These are phyloP conservation scores for Pseudocercospora pini-densiflorae DNA, from an alignment of 2,329 filamentous ascomycete genomes.

Conservation along the genomic window DNA sequence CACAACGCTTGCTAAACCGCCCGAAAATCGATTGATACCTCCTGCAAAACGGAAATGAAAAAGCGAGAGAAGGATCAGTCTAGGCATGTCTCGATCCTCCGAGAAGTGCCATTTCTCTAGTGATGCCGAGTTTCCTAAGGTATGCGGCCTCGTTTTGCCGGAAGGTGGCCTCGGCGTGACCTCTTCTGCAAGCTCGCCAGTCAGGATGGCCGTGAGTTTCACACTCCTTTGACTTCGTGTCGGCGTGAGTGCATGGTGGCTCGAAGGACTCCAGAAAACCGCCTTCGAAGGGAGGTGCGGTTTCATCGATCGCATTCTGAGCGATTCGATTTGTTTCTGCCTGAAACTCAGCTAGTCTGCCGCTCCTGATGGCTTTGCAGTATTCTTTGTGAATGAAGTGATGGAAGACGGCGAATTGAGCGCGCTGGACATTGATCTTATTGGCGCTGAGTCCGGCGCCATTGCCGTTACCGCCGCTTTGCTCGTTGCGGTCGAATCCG, in stretches of 20 bases:
- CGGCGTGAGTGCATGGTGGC: constrained; percentile 8
- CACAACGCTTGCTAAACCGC: neutral
- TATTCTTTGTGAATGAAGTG: constrained; percentile 11
- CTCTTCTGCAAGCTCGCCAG: constrained; percentile 24
- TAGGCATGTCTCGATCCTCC: neutral
- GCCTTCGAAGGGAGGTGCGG: neutral
- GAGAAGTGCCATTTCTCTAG: constrained; percentile 4
- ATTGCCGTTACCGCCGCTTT: constrained; percentile 29
- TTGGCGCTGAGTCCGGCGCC: constrained; percentile 23
- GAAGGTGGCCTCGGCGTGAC: neutral
- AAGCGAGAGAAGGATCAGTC: neutral
- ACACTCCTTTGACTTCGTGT: constrained; percentile 23
- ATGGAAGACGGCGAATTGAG: constrained; percentile 2
- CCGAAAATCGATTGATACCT: neutral
- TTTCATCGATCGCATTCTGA: constrained; percentile 7
- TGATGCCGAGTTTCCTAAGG: constrained; percentile 8
- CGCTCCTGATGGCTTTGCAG: constrained; percentile 11
- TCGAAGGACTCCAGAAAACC: constrained; percentile 18
- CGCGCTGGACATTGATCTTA: constrained; percentile 26
- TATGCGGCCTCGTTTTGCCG: constrained; percentile 9
- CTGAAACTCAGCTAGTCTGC: constrained; percentile 11
- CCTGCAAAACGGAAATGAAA: neutral
- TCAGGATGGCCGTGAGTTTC: constrained; percentile 17
- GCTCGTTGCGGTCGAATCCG: constrained; percentile 22
- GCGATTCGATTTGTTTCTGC: constrained; percentile 6